These are phyloP conservation scores for Drosera capensis DNA, from an alignment of 148 eudicot genomes.

Conservation along the genomic window DNA sequence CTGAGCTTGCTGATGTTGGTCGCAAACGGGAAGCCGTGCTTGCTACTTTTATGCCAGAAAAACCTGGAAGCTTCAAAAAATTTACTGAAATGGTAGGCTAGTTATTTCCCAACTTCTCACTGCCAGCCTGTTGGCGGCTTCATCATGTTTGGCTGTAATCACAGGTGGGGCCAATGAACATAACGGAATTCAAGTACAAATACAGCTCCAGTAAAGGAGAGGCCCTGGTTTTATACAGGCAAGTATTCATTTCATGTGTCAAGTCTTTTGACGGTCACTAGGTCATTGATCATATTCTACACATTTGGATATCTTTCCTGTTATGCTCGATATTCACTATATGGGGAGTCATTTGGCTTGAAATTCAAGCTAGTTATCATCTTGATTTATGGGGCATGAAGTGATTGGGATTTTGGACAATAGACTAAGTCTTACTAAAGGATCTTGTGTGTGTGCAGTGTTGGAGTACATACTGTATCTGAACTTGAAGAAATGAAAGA, in stretches of 20 bases:
- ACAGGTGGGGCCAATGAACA: constrained; percentile 95
- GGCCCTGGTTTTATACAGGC: constrained; percentile 71
- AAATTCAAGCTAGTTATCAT: no score
- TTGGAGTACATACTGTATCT: constrained; percentile 66
- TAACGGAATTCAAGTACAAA: constrained; percentile 90
- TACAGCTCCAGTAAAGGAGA: constrained; percentile 38
- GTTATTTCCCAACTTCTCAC: not conserved
- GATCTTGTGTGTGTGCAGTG: constrained; percentile 35
- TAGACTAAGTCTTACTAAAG: constrained; percentile 1
- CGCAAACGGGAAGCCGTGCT: constrained; percentile 94
- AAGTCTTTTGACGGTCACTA: no score
- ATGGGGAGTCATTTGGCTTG: no score
- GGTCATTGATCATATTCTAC: no score
- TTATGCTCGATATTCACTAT: no score
- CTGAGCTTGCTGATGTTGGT: constrained; percentile 98
- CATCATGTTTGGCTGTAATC: constrained; percentile 5
- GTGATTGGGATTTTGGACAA: no score
- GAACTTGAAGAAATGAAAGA: constrained; percentile 68
- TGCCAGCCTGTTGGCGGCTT: not conserved
- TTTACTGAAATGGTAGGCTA: constrained; percentile 63
- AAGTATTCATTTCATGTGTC: no score
- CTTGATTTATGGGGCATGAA: no score
- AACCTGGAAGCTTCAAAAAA: constrained; percentile 70
- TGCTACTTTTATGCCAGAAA: constrained; percentile 87
- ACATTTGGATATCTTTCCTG: no score